Evolutionary conservation across 345 rosid species (phyloP).

Genomic region (thale cress (Arabidopsis thaliana)): TAIR10.1 NC_003075.7:8432501-8433000

Average conservation of each 20-base stretch:
- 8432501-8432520: neutral
- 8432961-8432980: neutral
- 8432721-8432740: conserved; percentile 39
- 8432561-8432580: conserved; percentile 48
- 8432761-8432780: neutral
- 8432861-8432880: conserved; percentile 38
- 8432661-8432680: conserved; percentile 62
- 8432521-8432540: conserved; percentile 66
- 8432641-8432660: conserved; percentile 54
- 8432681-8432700: conserved; percentile 59
- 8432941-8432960: neutral
- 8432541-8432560: conserved; percentile 66
- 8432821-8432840: conserved; percentile 64
- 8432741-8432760: neutral
- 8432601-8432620: conserved; percentile 38
- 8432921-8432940: conserved; percentile 18
- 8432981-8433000: conserved; percentile 16
- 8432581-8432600: conserved; percentile 52
- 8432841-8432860: conserved; percentile 72
- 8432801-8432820: conserved; percentile 80
- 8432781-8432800: conserved; percentile 71
- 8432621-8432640: conserved; percentile 59
- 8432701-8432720: conserved; percentile 62
- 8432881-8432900: neutral
- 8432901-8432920: conserved; percentile 12